These are phyloP conservation scores for Panicum virgatum DNA, from an alignment of 202 grass and related monocot species.

Conservation along the genomic window DNA sequence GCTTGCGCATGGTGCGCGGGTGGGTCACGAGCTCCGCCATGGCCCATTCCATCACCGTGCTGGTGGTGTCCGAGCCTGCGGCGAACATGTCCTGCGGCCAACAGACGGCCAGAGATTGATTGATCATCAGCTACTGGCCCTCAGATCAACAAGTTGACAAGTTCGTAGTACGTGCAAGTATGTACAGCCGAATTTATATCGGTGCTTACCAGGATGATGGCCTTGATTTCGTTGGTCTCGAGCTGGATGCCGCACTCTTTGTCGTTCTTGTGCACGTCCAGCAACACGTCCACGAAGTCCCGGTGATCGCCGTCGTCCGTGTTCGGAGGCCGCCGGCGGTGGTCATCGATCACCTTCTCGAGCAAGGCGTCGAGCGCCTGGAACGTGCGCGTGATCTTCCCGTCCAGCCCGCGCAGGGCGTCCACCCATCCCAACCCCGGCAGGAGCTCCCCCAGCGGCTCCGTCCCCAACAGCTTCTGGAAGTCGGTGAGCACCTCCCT, in stretches of 20 bases:
- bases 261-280: slow-evolving; percentile 24
- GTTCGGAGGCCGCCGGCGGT: background rate
- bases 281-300: slow-evolving; percentile 52
- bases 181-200: background rate
- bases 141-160: too few species aligned
- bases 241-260: slow-evolving; percentile 6
- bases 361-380: slow-evolving; percentile 23
- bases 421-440: slow-evolving; percentile 48
- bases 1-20: slow-evolving; percentile 39
- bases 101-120: background rate
- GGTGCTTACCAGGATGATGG: slow-evolving; percentile 36
- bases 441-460: slow-evolving; percentile 1
- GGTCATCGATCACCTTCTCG: slow-evolving; percentile 45
- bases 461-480: background rate
- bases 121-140: background rate
- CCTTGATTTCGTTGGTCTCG: slow-evolving; percentile 43
- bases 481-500: slow-evolving; percentile 24
- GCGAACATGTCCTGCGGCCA: slow-evolving; percentile 64
- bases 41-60: slow-evolving; percentile 47
- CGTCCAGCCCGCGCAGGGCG: background rate
- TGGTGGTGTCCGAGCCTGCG: slow-evolving; percentile 37
- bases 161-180: too few species aligned
- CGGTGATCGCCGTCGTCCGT: background rate
- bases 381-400: slow-evolving; percentile 14
- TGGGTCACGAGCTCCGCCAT: slow-evolving; percentile 60